Base-by-base conservation (phyloP, 2,329 filamentous ascomycete genomes). In the Simplicillium sp. region DNA sequence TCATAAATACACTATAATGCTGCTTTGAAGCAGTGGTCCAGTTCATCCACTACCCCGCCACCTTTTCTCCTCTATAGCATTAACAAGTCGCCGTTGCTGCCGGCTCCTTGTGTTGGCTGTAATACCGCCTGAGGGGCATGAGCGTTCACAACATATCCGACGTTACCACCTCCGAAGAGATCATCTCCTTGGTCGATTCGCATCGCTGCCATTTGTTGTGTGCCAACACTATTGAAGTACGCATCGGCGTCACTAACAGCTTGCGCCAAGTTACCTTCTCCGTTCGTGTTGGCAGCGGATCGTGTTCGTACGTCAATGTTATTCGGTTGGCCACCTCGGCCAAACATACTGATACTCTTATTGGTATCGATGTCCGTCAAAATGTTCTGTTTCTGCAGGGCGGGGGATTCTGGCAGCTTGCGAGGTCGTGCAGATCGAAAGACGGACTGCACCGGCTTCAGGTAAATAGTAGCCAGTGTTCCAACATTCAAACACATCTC, bases 401-500 rank as follows among this genome's bases (percentile, higher is more conserved):
- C 89, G 0, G 90, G 89, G 3, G 83, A 90, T 40, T 94, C 86
- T 41, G 80, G 73, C 3, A 98, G 71, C 42, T 80, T 81, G 16
- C 87, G 76, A 1, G 87, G 84, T 12, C 92, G 77, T 11, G 92
- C 90, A 14, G 82, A 83, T 43, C 92, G 83, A 71, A 98, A 98
- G 9, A 98, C 92, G 40, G 92, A 90, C 59, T 97, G 88, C 6
- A 98, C 90, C 3, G 92, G 92, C 61, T 98, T 98, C 38, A 98
- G 77, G 61, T 98, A 98, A 39, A 98, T 90, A 1, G 92, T 98
- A 3, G 92, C 92, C 3, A 98, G 73, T 1, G 92, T 97, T 49
- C 92, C 92, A 36, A 98, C 89, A 51, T 90, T 94, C 44, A 98
- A 75, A 56, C 92, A 97, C 77, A 98, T 90, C 60, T 98, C 92